These are phyloP conservation scores for Emmonsia crescens DNA, from an alignment of 2,329 filamentous ascomycete species.

Conservation along the genomic window DNA sequence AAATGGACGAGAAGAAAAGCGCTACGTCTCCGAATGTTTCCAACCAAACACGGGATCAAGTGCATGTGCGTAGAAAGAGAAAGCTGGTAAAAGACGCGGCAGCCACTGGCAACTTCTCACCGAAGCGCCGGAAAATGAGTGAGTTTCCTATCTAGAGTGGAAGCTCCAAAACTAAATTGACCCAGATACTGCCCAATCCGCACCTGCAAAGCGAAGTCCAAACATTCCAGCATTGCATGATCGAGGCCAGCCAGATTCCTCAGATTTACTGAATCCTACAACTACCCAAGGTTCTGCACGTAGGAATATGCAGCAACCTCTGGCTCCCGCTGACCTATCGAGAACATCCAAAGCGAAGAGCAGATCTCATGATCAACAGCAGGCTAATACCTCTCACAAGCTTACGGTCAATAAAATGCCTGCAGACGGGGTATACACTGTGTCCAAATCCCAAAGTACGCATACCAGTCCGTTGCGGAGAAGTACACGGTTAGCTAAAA, in stretches of 20 bases:
- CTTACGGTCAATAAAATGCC: not conserved
- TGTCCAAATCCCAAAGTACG: not conserved
- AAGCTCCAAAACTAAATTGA: not conserved
- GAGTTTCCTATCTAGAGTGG: not conserved
- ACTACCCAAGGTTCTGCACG: not conserved
- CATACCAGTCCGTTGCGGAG: not conserved
- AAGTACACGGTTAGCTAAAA: not conserved
- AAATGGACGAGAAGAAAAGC: not conserved
- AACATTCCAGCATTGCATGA: not conserved
- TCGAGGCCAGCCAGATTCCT: not conserved
- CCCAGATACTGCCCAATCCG: not conserved
- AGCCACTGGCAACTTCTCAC: not conserved
- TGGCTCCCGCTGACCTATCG: not conserved
- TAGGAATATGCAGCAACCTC: not conserved
- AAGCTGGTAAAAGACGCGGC: not conserved
- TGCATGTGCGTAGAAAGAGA: not conserved
- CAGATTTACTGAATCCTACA: not conserved
- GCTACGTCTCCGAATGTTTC: not conserved
- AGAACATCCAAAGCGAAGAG: not conserved
- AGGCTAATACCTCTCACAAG: not conserved
- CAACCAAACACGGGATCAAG: not conserved
- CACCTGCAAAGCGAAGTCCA: not conserved
- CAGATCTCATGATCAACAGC: not conserved
- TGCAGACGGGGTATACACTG: too few relatives aligned
- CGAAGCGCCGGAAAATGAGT: not conserved